These are phyloP conservation scores for Trametes polyzona DNA, from an alignment of 1,284 basidiomycete genomes.

Conservation along the genomic window DNA sequence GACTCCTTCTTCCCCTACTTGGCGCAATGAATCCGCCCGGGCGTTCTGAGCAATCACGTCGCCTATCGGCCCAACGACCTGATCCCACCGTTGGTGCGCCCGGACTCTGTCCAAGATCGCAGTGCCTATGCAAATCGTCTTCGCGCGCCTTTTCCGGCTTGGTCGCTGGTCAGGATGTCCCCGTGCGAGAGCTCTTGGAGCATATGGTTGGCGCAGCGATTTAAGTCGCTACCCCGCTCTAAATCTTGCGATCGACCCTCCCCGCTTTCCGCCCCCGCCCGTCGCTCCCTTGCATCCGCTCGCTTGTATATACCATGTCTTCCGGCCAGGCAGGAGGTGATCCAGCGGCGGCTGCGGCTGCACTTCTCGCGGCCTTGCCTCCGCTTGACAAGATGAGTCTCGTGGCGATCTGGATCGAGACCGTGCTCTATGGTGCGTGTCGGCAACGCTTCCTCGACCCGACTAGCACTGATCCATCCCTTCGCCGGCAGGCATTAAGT, in stretches of 20 bases:
- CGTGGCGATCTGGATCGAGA: conserved; percentile 11
- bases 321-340: background rate
- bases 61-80: background rate
- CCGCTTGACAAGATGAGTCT: conserved; percentile 7
- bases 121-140: background rate
- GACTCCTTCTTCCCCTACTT: background rate
- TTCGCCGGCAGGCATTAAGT: conserved; percentile 6
- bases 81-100: background rate
- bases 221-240: background rate
- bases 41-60: background rate
- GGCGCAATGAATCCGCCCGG: background rate
- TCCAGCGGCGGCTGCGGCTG: conserved; percentile 3
- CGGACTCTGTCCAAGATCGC: background rate
- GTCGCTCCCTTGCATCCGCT: background rate
- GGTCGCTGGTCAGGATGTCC: background rate
- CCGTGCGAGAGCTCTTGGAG: background rate
- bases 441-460: background rate
- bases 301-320: background rate
- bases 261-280: background rate
- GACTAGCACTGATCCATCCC: background rate
- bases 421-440: conserved; percentile 6
- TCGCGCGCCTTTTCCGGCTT: background rate
- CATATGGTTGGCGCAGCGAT: background rate
- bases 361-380: conserved; percentile 1
- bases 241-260: background rate